A percentile compares a stretch with the other conserved stretches of the same genome.
phyloP scores from a whole-genome alignment of 495 filamentous ascomycete genomes.

The Xeromyces bisporus region DNA sequence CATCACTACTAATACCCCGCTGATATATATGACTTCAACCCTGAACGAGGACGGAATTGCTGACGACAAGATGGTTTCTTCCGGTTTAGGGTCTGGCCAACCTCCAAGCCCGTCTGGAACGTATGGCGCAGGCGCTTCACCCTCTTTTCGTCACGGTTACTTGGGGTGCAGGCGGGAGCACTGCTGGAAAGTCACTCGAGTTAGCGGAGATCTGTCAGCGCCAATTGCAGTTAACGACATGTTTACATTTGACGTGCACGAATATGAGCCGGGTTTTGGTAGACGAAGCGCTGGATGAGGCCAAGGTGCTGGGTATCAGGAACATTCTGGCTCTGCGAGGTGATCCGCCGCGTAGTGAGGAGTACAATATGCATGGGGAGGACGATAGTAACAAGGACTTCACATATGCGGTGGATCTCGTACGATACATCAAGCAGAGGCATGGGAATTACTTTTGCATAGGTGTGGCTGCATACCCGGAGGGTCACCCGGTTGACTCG shows the following conservation, averaged over 20 bases:
- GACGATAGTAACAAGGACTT: conserved; percentile 65
- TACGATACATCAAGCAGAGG: conserved; percentile 67
- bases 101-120: conserved; percentile 77
- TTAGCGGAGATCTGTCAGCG: conserved; percentile 90
- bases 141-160: conserved; percentile 95
- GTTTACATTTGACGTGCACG: conserved; percentile 90
- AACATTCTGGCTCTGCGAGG: conserved; percentile 90
- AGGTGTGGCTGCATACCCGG: conserved; percentile 86
- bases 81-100: conserved; percentile 61
- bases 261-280: conserved; percentile 84
- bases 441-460: conserved; percentile 95
- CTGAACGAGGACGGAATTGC: too few species aligned
- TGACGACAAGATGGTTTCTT: too few species aligned
- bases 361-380: conserved; percentile 55
- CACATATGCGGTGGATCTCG: conserved; percentile 76
- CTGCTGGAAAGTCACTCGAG: conserved; percentile 75
- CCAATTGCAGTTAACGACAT: conserved; percentile 82
- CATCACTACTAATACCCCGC: conserved; percentile 10
- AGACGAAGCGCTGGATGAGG: conserved; percentile 78
- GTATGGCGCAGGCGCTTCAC: conserved; percentile 79
- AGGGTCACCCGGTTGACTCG: conserved; percentile 87
- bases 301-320: conserved; percentile 79
- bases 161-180: conserved; percentile 93
- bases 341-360: conserved; percentile 79
- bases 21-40: too few species aligned